Evolutionary conservation across 1,284 basidiomycete species (phyloP), one percentile per base, ranked within the genome.

Genomic region (Golubevia pallescens): DNA sequence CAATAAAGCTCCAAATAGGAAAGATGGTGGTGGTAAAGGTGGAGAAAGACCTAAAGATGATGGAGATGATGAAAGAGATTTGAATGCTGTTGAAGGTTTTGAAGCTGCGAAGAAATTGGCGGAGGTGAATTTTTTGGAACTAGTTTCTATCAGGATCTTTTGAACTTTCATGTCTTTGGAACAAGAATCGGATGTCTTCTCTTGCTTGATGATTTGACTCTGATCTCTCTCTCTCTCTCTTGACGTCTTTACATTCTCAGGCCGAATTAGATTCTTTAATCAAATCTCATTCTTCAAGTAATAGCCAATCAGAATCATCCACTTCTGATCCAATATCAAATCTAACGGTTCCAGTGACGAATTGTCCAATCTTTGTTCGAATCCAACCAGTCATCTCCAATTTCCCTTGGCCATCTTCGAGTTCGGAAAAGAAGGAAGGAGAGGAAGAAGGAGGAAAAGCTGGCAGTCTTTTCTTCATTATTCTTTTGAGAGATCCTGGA

Each of bases 351-450:
- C 94, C 93, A 1, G 93, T 94, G 13, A 93, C 93, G 2, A 93
- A 93, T 67, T 93, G 95, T 54, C 91, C 95, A 61, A 90, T 99
- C 59, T 98, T 94, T 86, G 89, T 99, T 60, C 93, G 96, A 69
- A 89, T 99, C 51, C 95, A 99, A 84, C 94, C 96, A 1, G 91
- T 92, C 86, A 32, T 74, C 19, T 64, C 74, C 7, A 13, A 21
- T 21, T 32, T 1, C 61, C 69, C 3, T 61, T 81, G 21, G 75
- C 75, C 0, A 72, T 73, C 3, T 16, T 23, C 34, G 14, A 20
- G n/a, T 21, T 32, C 20, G 24, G 13, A 28, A 56, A 13, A 56
- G 13, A 10, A 21, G 54, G 13, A 56, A 28, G 54, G 24, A 60
- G 10, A n/a, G 58, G 16, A 51, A 59, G 16, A 48, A 54, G 20